Conservation (phyloP, 108 stramenopile species). For the Parietichytrium sp. region DNA sequence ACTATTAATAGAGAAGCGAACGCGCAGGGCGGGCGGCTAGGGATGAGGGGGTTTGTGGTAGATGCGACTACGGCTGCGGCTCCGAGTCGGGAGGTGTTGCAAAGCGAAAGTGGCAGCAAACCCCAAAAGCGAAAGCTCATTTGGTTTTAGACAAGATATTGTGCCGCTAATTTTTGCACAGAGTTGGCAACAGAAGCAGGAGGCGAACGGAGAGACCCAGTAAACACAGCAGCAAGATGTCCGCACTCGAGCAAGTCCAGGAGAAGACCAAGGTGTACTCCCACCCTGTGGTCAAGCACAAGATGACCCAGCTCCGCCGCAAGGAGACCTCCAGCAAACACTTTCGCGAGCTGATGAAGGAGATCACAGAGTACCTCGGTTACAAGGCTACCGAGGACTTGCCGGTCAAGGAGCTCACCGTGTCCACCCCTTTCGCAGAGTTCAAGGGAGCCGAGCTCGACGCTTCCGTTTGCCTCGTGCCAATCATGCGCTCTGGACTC, state of each 20-base stretch:
- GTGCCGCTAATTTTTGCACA: too few relatives aligned
- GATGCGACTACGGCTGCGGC: too few relatives aligned
- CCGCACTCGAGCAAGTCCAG: background rate
- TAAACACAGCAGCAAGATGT: background rate
- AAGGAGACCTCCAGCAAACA: slow-evolving; percentile 67
- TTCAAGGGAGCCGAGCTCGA: slow-evolving; percentile 61
- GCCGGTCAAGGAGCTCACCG: slow-evolving; percentile 63
- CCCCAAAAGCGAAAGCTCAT: too few relatives aligned
- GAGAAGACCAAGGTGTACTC: slow-evolving; percentile 18
- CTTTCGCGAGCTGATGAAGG: slow-evolving; percentile 80
- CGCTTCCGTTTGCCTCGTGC: slow-evolving; percentile 78
- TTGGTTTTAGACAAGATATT: too few relatives aligned
- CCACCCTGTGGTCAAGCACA: slow-evolving; percentile 47
- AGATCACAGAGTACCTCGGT: slow-evolving; percentile 92
- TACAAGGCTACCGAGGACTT: slow-evolving; percentile 86
- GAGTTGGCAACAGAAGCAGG: too few relatives aligned
- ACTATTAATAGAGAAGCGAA: too few relatives aligned
- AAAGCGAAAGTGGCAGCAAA: too few relatives aligned
- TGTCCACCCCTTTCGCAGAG: slow-evolving; percentile 66
- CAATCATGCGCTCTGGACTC: slow-evolving; percentile 86
- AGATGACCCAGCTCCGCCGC: slow-evolving; percentile 57
- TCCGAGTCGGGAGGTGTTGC: too few relatives aligned
- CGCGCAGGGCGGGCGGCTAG: too few relatives aligned
- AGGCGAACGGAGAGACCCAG: background rate
- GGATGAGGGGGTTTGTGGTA: too few relatives aligned